Base-by-base conservation (phyloP, 306 rosid species). In the Morella rubra region DNA sequence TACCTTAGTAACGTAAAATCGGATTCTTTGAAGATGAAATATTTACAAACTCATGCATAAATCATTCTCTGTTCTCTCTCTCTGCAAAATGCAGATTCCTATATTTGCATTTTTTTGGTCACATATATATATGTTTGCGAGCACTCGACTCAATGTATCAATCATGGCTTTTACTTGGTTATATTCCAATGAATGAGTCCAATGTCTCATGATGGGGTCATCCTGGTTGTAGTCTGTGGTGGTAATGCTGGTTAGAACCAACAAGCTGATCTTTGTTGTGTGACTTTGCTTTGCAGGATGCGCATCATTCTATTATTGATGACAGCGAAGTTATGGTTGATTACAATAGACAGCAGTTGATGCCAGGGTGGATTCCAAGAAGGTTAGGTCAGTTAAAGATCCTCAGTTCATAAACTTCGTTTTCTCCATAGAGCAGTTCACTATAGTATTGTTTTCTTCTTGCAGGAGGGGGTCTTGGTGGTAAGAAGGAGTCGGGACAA, bases 321-420 rank as follows among this genome's bases (percentile, higher is more conserved):
- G 93, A 89, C 80, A 82, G 79, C 73, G 91, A 94, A 89, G 74
- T 94, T 79, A 85, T 89, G 46, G 97, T 94, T 73, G 98, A 94
- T 81, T 90, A 87, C 84, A 89, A 90, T 59, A 86, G 97, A 76
- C 97, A 94, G 71, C 94, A 87, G 52, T 72, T 94, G 84, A 94
- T 90, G 97, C 87, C 93, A 12, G 98, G 98, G 72, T 94, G 98
- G 98, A 91, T 94, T 82, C 98, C 98, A 15, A 89, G 97, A 85
- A 84, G 98, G 74, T 89, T 94, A 89, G 98, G 98, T 94, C 44
- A 77, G 88, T 90, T 54, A 70, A 81, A 58, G 46, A 8, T 49
- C 84, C 73, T 67, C 76, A 64, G 82, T 77, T 55, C 47, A 55
- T 49, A 65, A 51, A 70, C 71, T 72, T 58, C 41, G 27, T 67